A percentile compares a stretch with the other conserved stretches of the same genome.
Evolutionary conservation across 2,329 filamentous ascomycete species (phyloP).

Genomic region (Fusarium sp.): DNA sequence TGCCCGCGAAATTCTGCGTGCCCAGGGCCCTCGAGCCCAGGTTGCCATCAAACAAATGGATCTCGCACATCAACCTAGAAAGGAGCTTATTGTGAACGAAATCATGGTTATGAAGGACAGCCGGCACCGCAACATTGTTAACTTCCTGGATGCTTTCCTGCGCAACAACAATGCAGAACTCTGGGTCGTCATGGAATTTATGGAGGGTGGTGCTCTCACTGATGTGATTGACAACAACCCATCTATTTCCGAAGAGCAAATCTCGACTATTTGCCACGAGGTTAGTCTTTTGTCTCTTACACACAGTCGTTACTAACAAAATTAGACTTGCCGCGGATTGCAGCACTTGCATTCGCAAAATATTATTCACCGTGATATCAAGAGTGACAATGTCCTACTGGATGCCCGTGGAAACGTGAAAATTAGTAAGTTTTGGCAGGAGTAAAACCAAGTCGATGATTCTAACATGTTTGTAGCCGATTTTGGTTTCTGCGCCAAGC

Average conservation of each 20-base stretch:
- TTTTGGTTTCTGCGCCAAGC: conserved; percentile 99
- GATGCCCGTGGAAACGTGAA: conserved; percentile 97
- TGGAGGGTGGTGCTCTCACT: conserved; percentile 97
- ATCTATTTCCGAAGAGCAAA: conserved; percentile 94
- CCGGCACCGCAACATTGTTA: conserved; percentile 98
- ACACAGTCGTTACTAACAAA: conserved; percentile 26
- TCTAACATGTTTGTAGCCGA: conserved; percentile 72
- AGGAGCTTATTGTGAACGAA: conserved; percentile 98
- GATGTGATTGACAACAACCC: conserved; percentile 99
- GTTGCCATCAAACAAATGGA: conserved; percentile 99
- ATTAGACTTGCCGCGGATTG: conserved; percentile 91
- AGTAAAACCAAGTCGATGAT: not conserved
- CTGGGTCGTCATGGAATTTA: conserved; percentile 99
- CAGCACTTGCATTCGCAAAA: conserved; percentile 95
- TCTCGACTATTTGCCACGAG: conserved; percentile 96
- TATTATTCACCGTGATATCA: conserved; percentile 99
- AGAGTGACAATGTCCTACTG: conserved; percentile 97
- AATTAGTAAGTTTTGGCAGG: conserved; percentile 76
- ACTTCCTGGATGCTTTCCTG: conserved; percentile 96
- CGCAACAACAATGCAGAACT: conserved; percentile 94
- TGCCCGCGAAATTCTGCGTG: conserved; percentile 81
- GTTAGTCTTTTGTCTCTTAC: conserved; percentile 61
- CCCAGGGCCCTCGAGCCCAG: conserved; percentile 84
- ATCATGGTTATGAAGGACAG: conserved; percentile 99
- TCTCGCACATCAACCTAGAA: conserved; percentile 93